Percentiles rank a stretch among this genome's conserved stretches.
These are phyloP conservation scores for Vitellaria paradoxa DNA, from an alignment of 179 eudicot species.

Conservation along the genomic window DNA sequence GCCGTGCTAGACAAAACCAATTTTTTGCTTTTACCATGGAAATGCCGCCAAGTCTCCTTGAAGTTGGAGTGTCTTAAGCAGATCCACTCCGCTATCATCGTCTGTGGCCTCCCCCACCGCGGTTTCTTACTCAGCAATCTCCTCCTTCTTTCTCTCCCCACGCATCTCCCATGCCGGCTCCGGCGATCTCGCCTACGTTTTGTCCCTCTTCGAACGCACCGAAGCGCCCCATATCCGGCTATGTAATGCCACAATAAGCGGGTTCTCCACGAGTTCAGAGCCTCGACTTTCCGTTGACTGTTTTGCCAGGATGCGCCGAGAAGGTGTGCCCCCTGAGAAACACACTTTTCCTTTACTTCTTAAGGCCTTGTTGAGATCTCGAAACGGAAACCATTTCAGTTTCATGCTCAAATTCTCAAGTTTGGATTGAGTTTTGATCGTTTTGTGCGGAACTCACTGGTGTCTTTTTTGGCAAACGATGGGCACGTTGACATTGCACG, in stretches of 20 bases:
- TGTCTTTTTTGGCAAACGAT: constrained; percentile 15
- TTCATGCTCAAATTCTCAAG: constrained; percentile 19
- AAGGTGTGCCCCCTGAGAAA: constrained; percentile 22
- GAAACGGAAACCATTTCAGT: constrained; percentile 15
- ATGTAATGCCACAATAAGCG: constrained; percentile 19
- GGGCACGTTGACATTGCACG: constrained; percentile 23
- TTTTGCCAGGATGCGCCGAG: constrained; percentile 18
- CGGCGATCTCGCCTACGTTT: constrained; percentile 4
- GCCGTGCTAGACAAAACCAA: too few relatives aligned
- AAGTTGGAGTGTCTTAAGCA: background rate
- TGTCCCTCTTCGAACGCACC: constrained; percentile 14
- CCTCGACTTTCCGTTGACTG: constrained; percentile 13
- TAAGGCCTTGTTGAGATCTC: constrained; percentile 16
- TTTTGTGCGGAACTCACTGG: constrained; percentile 23
- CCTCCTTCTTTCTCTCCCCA: constrained; percentile 10
- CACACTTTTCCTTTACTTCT: constrained; percentile 33
- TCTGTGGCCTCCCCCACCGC: constrained; percentile 13
- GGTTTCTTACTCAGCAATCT: constrained; percentile 10
- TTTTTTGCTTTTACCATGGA: too few relatives aligned
- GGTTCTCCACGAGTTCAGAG: background rate
- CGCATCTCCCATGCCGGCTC: background rate
- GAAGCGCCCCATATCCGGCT: constrained; percentile 9
- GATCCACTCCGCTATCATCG: constrained; percentile 18
- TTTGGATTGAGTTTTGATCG: constrained; percentile 20
- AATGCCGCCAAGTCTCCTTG: too few relatives aligned